Percentiles rank a stretch among this genome's conserved stretches.
phyloP scores from a whole-genome alignment of 306 rosid species.

The Fragaria vesca region DNA sequence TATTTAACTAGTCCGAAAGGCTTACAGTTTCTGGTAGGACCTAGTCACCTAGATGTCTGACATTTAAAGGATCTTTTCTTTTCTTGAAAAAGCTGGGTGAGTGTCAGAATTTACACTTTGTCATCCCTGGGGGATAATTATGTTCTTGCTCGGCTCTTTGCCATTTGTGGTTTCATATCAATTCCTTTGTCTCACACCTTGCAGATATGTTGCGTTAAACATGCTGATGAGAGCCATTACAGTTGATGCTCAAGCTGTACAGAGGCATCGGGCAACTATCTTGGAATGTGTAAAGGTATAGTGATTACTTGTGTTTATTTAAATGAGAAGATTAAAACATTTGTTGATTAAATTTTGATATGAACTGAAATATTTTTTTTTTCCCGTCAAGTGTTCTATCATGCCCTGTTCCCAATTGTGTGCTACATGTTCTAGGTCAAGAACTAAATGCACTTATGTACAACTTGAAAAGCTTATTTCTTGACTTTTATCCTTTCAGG shows the following conservation, averaged over 20 bases:
- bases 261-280: slow-evolving; percentile 96
- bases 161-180: background rate
- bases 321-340: background rate
- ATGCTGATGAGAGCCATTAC: slow-evolving; percentile 94
- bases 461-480: slow-evolving; percentile 30
- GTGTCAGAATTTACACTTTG: background rate
- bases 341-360: background rate
- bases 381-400: background rate
- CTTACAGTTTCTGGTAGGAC: background rate
- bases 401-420: slow-evolving; percentile 19
- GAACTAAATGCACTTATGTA: background rate
- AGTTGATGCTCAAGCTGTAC: slow-evolving; percentile 96
- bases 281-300: slow-evolving; percentile 97
- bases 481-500: slow-evolving; percentile 54
- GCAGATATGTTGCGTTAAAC: slow-evolving; percentile 91
- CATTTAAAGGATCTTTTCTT: background rate
- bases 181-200: slow-evolving; percentile 10
- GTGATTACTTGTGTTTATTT: slow-evolving; percentile 12
- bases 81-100: background rate
- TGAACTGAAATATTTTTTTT: background rate
- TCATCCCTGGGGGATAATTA: background rate
- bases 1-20: background rate
- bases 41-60: background rate
- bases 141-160: slow-evolving; percentile 11
- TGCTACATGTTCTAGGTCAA: slow-evolving; percentile 4